phyloP scores from a whole-genome alignment of 352 stramenopile genomes.

The Thraustochytrium striatum region DNA sequence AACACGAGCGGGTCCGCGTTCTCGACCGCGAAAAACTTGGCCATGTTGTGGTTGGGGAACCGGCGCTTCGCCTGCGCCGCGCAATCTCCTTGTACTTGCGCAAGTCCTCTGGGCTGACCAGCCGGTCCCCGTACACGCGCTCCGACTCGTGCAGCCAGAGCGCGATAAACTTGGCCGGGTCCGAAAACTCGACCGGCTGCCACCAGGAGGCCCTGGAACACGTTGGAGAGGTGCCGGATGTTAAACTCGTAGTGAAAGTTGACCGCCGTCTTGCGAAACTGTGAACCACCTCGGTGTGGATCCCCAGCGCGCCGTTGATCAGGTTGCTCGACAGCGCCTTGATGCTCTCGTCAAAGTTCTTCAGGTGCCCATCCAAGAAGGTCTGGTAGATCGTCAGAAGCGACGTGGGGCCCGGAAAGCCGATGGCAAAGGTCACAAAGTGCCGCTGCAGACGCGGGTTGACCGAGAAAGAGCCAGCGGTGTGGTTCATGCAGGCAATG shows the following conservation, averaged over 20 bases:
- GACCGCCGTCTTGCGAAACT: slow-evolving; percentile 84
- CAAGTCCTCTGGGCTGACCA: slow-evolving; percentile 85
- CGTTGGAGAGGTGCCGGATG: slow-evolving; percentile 87
- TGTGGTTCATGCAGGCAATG: slow-evolving; percentile 92
- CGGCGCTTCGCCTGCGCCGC: slow-evolving; percentile 83
- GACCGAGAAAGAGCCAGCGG: slow-evolving; percentile 84
- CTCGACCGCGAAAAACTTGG: slow-evolving; percentile 83
- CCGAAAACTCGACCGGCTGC: slow-evolving; percentile 82
- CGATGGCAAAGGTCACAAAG: slow-evolving; percentile 92
- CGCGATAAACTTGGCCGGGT: slow-evolving; percentile 84
- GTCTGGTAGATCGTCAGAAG: slow-evolving; percentile 93
- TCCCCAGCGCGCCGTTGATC: slow-evolving; percentile 84
- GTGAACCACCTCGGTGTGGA: slow-evolving; percentile 77
- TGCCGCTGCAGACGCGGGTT: slow-evolving; percentile 88
- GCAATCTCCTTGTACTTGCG: slow-evolving; percentile 88
- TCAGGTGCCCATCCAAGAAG: slow-evolving; percentile 86
- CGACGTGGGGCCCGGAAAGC: slow-evolving; percentile 82
- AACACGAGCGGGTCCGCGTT: slow-evolving; percentile 91
- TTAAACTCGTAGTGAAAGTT: slow-evolving; percentile 99
- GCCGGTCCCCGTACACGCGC: slow-evolving; percentile 87
- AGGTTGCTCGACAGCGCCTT: slow-evolving; percentile 78
- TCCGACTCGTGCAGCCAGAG: slow-evolving; percentile 93
- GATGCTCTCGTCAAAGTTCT: slow-evolving; percentile 80
- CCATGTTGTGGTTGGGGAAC: slow-evolving; percentile 86
- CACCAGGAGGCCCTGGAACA: slow-evolving; percentile 86